Evolutionary conservation across 495 filamentous ascomycete genomes (phyloP).

Genomic region (Lasiosphaeriaceae sp.): DNA sequence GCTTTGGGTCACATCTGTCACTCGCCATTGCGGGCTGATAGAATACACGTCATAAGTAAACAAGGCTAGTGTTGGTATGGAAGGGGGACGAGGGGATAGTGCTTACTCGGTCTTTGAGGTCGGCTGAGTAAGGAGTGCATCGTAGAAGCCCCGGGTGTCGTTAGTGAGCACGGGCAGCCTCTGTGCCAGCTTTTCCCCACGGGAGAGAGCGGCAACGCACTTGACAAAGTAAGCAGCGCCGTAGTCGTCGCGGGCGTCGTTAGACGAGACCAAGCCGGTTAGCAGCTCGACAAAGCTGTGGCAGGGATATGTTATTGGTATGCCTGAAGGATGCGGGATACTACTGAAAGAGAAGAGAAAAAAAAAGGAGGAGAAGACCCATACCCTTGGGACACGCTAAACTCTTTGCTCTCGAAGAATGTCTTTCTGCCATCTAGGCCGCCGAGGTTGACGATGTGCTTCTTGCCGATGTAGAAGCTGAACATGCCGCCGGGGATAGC

Average conservation of each 20-base stretch:
- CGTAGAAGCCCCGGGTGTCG: not conserved
- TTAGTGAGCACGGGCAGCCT: not conserved
- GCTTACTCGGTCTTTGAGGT: not conserved
- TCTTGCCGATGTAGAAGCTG: slow-evolving; percentile 46
- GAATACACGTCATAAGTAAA: not conserved
- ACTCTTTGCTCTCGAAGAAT: slow-evolving; percentile 40
- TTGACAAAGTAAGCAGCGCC: not conserved
- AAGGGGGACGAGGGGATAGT: not conserved
- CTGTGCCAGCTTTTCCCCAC: not conserved
- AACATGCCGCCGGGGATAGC: slow-evolving; percentile 32
- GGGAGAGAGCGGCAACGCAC: not conserved
- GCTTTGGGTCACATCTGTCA: slow-evolving; percentile 39
- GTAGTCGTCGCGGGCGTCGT: not conserved
- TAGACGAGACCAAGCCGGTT: not conserved
- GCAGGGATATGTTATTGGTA: not conserved
- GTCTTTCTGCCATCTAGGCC: slow-evolving; percentile 37
- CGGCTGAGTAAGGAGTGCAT: not conserved
- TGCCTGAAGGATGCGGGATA: too few relatives aligned
- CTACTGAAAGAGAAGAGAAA: too few relatives aligned
- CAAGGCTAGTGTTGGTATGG: not conserved
- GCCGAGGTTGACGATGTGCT: slow-evolving; percentile 36
- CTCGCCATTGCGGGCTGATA: slow-evolving; percentile 24
- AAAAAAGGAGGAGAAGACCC: too few relatives aligned
- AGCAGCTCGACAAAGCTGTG: not conserved
- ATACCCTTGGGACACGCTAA: slow-evolving; percentile 42